Percentiles rank a stretch among this genome's conserved stretches.
phyloP scores from a whole-genome alignment of 1,139 yeast species.

The Saccharomyces hybrid region DNA sequence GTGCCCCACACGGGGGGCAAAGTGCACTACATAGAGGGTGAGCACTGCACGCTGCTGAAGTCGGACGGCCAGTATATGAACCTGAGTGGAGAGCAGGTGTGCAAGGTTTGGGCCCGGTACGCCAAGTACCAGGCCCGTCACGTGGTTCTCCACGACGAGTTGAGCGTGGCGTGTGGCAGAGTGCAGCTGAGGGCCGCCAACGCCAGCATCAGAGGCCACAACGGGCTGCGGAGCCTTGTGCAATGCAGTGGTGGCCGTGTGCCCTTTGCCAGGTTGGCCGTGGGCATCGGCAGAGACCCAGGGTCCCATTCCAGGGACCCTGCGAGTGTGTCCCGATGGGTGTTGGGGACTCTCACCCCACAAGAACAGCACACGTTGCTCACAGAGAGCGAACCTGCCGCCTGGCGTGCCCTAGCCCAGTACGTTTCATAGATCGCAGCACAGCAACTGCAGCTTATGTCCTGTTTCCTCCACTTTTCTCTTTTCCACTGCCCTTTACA shows the following conservation, averaged over 20 bases:
- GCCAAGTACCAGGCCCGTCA: constrained; percentile 33
- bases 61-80: constrained; percentile 58
- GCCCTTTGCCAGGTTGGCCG: constrained; percentile 40
- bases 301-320: constrained; percentile 39
- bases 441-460: neutral
- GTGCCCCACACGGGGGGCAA: neutral
- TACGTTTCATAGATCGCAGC: neutral
- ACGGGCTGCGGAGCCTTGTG: constrained; percentile 60
- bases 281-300: constrained; percentile 58
- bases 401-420: neutral
- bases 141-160: constrained; percentile 68
- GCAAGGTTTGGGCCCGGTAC: constrained; percentile 41
- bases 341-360: constrained; percentile 33
- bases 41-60: constrained; percentile 34
- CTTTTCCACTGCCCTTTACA: neutral
- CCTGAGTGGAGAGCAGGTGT: constrained; percentile 49
- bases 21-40: constrained; percentile 9
- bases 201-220: constrained; percentile 67
- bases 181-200: constrained; percentile 50
- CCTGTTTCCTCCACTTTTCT: neutral
- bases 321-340: constrained; percentile 50
- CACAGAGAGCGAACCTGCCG: neutral
- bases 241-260: constrained; percentile 30
- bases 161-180: constrained; percentile 57
- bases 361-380: constrained; percentile 2